Percentiles rank a stretch among this genome's conserved stretches.
Evolutionary conservation across 2,329 filamentous ascomycete species (phyloP).

Genomic region (Sphaerulina vaccinii): DNA sequence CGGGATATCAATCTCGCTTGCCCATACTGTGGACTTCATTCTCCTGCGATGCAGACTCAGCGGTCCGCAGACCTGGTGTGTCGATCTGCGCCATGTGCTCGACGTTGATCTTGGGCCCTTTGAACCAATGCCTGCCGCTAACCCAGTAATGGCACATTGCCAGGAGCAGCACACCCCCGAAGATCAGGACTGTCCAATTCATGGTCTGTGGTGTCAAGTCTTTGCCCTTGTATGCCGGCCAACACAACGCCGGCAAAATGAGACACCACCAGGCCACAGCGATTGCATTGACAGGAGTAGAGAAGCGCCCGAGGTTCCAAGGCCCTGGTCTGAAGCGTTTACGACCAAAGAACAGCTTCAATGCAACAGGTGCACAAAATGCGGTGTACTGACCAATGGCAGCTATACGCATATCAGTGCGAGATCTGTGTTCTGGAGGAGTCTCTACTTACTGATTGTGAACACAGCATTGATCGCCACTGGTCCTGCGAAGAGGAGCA

Average conservation of each 20-base stretch:
- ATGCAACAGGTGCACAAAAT: slow-evolving; percentile 33
- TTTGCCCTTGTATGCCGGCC: slow-evolving; percentile 33
- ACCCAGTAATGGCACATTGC: slow-evolving; percentile 34
- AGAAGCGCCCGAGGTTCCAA: slow-evolving; percentile 36
- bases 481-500: slow-evolving; percentile 34
- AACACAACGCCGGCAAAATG: slow-evolving; percentile 36
- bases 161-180: slow-evolving; percentile 35
- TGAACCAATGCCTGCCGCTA: slow-evolving; percentile 38
- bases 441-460: slow-evolving; percentile 27
- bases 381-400: slow-evolving; percentile 24
- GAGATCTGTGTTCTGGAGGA: neutral
- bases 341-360: slow-evolving; percentile 34
- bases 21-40: no score
- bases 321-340: slow-evolving; percentile 33
- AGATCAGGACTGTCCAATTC: slow-evolving; percentile 35
- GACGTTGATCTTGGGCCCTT: slow-evolving; percentile 38
- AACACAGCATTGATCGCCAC: slow-evolving; percentile 37
- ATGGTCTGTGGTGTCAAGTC: slow-evolving; percentile 34
- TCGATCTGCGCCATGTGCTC: no score
- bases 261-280: slow-evolving; percentile 34
- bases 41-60: no score
- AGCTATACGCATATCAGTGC: slow-evolving; percentile 5
- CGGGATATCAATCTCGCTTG: no score
- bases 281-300: slow-evolving; percentile 31
- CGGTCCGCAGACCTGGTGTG: no score